phyloP scores from a whole-genome alignment of 1,284 basidiomycete genomes.

The Afroboletus lepidellus region DNA sequence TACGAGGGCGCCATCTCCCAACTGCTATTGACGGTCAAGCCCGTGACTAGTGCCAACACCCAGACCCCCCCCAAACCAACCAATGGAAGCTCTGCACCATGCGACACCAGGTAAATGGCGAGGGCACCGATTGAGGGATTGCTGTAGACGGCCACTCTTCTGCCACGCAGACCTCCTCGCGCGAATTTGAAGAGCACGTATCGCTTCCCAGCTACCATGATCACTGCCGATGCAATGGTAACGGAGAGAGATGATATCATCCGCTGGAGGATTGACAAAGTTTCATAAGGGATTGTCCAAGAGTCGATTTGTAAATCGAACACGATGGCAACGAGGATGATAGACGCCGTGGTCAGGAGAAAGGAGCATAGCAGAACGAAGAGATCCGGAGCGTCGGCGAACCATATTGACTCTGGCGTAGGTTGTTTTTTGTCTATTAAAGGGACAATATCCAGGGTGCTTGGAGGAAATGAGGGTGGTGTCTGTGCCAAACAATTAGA shows the following conservation, averaged over 20 bases:
- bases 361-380: neutral
- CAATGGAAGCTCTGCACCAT: neutral
- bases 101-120: neutral
- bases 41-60: conserved; percentile 6
- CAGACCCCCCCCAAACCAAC: conserved; percentile 11
- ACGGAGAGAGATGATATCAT: neutral
- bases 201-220: neutral
- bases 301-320: neutral
- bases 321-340: neutral
- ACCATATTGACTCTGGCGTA: neutral
- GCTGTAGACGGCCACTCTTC: conserved; percentile 13
- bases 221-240: neutral
- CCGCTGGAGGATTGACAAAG: neutral
- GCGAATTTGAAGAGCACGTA: conserved; percentile 15
- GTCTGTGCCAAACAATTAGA: too few species aligned
- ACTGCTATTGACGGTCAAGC: conserved; percentile 16
- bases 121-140: conserved; percentile 13
- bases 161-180: neutral
- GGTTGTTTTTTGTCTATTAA: too few species aligned
- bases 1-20: conserved; percentile 4
- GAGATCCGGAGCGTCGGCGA: neutral
- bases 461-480: neutral
- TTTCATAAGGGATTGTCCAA: neutral
- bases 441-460: too few species aligned
- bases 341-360: neutral